Evolutionary conservation across 345 rosid species (phyloP).

Genomic region (Hevea brasiliensis): DNA sequence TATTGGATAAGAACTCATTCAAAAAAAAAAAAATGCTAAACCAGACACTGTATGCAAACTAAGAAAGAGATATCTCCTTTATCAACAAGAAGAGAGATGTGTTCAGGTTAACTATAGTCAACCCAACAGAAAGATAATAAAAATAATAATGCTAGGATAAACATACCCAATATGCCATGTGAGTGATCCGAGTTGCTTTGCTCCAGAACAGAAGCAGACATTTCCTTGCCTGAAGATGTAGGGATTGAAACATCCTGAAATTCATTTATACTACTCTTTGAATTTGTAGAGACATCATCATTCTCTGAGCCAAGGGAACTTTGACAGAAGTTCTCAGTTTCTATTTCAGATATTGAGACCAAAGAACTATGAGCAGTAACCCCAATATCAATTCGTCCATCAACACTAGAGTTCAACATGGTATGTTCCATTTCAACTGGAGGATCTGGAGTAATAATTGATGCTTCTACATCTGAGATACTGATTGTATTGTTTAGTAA

Average conservation of each 20-base stretch:
- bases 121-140: neutral
- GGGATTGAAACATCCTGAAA: neutral
- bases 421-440: constrained; percentile 32
- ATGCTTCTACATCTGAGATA: constrained; percentile 39
- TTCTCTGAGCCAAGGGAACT: constrained; percentile 36
- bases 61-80: neutral
- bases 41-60: neutral
- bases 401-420: constrained; percentile 20
- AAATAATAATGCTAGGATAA: neutral
- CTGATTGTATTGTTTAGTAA: constrained; percentile 30
- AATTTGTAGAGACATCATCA: constrained; percentile 38
- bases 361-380: constrained; percentile 40
- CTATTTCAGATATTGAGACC: constrained; percentile 63
- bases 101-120: neutral
- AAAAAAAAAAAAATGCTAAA: neutral
- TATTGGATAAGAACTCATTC: neutral
- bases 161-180: constrained; percentile 35
- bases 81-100: neutral
- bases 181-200: constrained; percentile 38
- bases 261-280: constrained; percentile 41
- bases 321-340: constrained; percentile 41
- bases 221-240: constrained; percentile 34
- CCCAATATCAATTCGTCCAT: constrained; percentile 41
- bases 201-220: constrained; percentile 39
- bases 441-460: constrained; percentile 37